Evolutionary conservation across 495 filamentous ascomycete species (phyloP).

Genomic region (Talaromyces adpressus): DNA sequence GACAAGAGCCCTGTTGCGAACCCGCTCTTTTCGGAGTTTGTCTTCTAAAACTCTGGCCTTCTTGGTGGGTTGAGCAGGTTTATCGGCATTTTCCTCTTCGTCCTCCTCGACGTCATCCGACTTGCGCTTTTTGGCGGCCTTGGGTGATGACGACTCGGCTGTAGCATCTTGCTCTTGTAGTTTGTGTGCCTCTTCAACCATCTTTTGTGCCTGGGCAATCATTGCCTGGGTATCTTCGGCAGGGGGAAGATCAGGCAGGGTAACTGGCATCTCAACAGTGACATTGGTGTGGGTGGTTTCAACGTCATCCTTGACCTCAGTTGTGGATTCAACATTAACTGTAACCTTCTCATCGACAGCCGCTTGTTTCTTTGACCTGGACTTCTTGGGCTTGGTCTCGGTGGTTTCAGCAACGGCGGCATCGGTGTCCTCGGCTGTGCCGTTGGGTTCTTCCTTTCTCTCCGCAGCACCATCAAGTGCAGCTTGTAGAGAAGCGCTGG

Average conservation of each 20-base stretch:
- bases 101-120: slow-evolving; percentile 56
- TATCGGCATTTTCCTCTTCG: slow-evolving; percentile 45
- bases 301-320: slow-evolving; percentile 48
- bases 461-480: slow-evolving; percentile 40
- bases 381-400: slow-evolving; percentile 18
- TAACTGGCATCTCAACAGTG: slow-evolving; percentile 67
- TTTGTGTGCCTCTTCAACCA: slow-evolving; percentile 76
- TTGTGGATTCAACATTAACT: slow-evolving; percentile 56
- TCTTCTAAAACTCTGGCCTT: slow-evolving; percentile 65
- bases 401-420: slow-evolving; percentile 21
- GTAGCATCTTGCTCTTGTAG: slow-evolving; percentile 36
- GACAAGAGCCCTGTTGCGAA: slow-evolving; percentile 74
- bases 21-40: slow-evolving; percentile 73
- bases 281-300: slow-evolving; percentile 70
- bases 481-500: slow-evolving; percentile 43
- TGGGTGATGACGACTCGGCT: slow-evolving; percentile 34
- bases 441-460: slow-evolving; percentile 17
- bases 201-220: slow-evolving; percentile 78
- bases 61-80: slow-evolving; percentile 52
- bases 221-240: slow-evolving; percentile 70
- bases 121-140: slow-evolving; percentile 67
- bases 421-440: slow-evolving; percentile 20
- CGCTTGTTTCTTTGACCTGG: slow-evolving; percentile 15
- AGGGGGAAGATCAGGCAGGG: slow-evolving; percentile 59
- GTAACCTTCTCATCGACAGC: slow-evolving; percentile 50